A percentile compares a stretch with the other conserved stretches of the same genome.
phyloP scores from a whole-genome alignment of 73 alveolate genomes.

The Symbiodinium pilosum region DNA sequence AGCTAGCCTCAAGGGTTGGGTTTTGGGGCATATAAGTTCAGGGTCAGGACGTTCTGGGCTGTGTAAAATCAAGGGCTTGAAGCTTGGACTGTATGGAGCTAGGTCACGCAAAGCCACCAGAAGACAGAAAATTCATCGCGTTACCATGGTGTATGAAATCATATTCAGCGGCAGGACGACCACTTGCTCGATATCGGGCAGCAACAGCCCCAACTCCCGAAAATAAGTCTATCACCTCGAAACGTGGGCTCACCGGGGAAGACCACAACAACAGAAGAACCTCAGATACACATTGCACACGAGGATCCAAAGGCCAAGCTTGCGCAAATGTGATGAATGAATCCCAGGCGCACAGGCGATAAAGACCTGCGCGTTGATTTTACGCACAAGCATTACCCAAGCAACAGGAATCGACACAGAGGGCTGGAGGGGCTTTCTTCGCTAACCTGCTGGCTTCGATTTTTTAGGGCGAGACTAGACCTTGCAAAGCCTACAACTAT shows the following conservation, averaged over 20 bases:
- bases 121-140: neutral
- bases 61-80: too few species aligned
- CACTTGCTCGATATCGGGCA: neutral
- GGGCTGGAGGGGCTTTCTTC: neutral
- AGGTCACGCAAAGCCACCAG: neutral
- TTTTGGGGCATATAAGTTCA: too few species aligned
- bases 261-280: conserved; percentile 20
- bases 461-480: neutral
- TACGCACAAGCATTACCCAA: too few species aligned
- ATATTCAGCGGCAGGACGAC: neutral
- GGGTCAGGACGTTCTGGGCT: too few species aligned
- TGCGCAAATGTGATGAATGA: too few species aligned
- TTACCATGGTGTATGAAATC: neutral
- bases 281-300: too few species aligned
- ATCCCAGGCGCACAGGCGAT: too few species aligned
- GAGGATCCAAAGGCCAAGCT: too few species aligned
- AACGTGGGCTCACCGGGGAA: neutral
- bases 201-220: conserved; percentile 13
- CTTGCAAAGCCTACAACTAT: too few species aligned
- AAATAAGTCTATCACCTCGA: conserved; percentile 32
- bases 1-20: conserved; percentile 44
- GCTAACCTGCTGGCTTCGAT: neutral
- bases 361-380: too few species aligned
- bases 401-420: neutral
- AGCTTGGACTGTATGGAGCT: too few species aligned